Conservation (phyloP, 371 early-diverging fungal species). For the Zopfochytrium polystomum region DNA sequence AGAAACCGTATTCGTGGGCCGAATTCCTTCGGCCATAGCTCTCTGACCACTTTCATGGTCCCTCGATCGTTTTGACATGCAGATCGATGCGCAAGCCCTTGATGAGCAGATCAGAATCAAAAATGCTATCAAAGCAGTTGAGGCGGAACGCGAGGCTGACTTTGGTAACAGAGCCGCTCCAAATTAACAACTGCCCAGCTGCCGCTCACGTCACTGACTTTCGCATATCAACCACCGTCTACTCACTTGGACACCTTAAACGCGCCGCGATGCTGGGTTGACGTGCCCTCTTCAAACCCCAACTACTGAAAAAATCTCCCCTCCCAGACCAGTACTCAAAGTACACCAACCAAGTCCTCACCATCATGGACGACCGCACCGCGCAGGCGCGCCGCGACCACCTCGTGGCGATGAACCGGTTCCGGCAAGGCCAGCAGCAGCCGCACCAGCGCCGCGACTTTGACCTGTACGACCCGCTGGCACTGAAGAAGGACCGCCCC, state of each 20-base stretch:
- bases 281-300: not conserved
- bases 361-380: slow-evolving; percentile 44
- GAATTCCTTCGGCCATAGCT: not conserved
- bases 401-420: slow-evolving; percentile 38
- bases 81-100: slow-evolving; percentile 52
- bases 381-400: slow-evolving; percentile 24
- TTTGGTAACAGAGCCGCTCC: too few species aligned
- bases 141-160: slow-evolving; percentile 40
- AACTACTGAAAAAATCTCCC: not conserved
- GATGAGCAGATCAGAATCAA: slow-evolving; percentile 51
- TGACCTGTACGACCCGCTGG: slow-evolving; percentile 50
- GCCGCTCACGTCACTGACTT: slow-evolving; percentile 35
- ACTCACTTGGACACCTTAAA: too few species aligned
- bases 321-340: slow-evolving; percentile 32
- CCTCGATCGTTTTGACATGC: not conserved
- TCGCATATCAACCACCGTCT: not conserved
- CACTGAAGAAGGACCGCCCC: slow-evolving; percentile 42
- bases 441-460: slow-evolving; percentile 50
- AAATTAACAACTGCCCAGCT: too few species aligned
- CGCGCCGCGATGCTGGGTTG: too few species aligned
- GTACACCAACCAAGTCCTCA: slow-evolving; percentile 41
- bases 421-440: too few species aligned
- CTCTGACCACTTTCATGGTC: not conserved
- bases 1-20: not conserved
- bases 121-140: slow-evolving; percentile 40